A percentile compares a stretch with the other conserved stretches of the same genome.
Evolutionary conservation across 495 filamentous ascomycete genomes (phyloP).

Genomic region (Aspergillus sclerotiicarbonarius): DNA sequence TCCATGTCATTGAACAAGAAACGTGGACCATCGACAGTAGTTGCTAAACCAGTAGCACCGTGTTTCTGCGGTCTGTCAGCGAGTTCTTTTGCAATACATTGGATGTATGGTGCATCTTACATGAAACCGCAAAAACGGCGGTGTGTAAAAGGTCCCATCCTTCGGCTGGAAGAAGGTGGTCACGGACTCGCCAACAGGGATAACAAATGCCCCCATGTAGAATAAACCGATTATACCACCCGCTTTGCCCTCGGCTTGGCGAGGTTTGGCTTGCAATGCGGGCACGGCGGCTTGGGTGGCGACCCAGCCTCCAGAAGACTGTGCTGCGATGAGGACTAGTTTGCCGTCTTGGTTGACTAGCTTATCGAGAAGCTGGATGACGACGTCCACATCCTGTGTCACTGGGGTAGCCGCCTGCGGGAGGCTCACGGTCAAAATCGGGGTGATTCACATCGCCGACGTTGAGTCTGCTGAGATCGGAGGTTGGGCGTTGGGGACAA

Average conservation of each 20-base stretch:
- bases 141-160: slow-evolving; percentile 21
- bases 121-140: slow-evolving; percentile 24
- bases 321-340: slow-evolving; percentile 26
- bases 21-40: slow-evolving; percentile 14
- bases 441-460: slow-evolving; percentile 29
- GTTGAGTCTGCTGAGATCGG: slow-evolving; percentile 28
- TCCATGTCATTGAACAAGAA: slow-evolving; percentile 31
- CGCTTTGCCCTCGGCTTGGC: slow-evolving; percentile 18
- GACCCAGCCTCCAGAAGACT: slow-evolving; percentile 36
- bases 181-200: slow-evolving; percentile 31
- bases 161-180: slow-evolving; percentile 26
- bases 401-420: slow-evolving; percentile 27
- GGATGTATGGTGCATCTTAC: slow-evolving; percentile 14
- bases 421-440: slow-evolving; percentile 28
- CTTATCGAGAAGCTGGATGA: slow-evolving; percentile 18
- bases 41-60: slow-evolving; percentile 21
- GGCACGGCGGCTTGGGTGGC: slow-evolving; percentile 30
- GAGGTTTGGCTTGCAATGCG: slow-evolving; percentile 21
- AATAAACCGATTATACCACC: slow-evolving; percentile 39
- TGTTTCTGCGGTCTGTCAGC: slow-evolving; percentile 18
- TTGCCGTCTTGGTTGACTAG: slow-evolving; percentile 24
- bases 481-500: slow-evolving; percentile 36
- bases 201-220: slow-evolving; percentile 30
- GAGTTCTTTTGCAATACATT: too few species aligned
- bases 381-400: slow-evolving; percentile 22